A percentile compares a stretch with the other conserved stretches of the same genome.
Conservation (phyloP, 179 eudicot genomes). For the Heliamphora pulchella region DNA sequence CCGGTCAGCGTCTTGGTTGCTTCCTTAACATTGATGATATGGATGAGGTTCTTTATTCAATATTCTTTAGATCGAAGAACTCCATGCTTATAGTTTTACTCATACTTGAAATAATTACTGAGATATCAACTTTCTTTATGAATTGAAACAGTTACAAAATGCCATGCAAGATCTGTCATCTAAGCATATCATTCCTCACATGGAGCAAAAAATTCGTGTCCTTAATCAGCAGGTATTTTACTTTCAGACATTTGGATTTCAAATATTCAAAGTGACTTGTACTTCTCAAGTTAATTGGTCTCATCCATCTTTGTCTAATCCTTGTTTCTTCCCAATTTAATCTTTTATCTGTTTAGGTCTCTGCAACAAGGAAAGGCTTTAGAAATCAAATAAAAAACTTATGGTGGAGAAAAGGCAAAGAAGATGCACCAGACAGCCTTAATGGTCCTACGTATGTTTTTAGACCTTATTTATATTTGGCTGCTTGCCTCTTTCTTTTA, state of each 20-base stretch:
- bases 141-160: constrained; percentile 51
- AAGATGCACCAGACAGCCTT: constrained; percentile 63
- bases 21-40: constrained; percentile 59
- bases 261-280: constrained; percentile 2
- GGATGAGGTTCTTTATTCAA: constrained; percentile 51
- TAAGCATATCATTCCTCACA: constrained; percentile 79
- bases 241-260: background rate
- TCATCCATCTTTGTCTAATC: background rate
- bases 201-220: constrained; percentile 83
- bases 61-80: background rate
- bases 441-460: constrained; percentile 63
- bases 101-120: background rate
- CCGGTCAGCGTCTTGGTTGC: constrained; percentile 42
- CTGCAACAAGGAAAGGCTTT: constrained; percentile 96
- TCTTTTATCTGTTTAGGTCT: constrained; percentile 50
- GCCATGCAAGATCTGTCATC: constrained; percentile 77
- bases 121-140: background rate
- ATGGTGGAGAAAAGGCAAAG: constrained; percentile 99
- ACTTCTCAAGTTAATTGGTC: background rate
- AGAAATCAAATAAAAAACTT: constrained; percentile 96
- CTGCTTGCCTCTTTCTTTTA: constrained; percentile 11
- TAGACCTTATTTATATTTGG: constrained; percentile 7
- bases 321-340: constrained; percentile 8
- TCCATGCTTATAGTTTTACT: background rate
- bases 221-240: constrained; percentile 90